Conservation (phyloP, 805 yeast species). For the Candida ipomoeae region DNA sequence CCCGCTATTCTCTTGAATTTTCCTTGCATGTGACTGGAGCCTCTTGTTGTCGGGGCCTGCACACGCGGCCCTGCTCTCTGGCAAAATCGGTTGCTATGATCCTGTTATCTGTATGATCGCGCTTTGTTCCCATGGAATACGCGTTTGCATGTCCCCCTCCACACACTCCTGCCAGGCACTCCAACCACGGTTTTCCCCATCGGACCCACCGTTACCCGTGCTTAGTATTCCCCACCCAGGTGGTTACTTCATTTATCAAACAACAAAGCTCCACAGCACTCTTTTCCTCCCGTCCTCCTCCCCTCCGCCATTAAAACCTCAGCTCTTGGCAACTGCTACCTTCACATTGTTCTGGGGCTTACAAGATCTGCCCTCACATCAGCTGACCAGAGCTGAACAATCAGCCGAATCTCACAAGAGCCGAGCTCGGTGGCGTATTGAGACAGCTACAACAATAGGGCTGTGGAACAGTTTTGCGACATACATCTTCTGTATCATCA, state of each 20-base stretch:
- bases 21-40: background rate
- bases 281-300: too few relatives aligned
- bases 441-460: background rate
- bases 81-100: background rate
- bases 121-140: background rate
- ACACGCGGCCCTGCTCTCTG: background rate
- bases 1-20: too few relatives aligned
- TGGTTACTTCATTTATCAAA: too few relatives aligned
- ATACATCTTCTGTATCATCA: background rate
- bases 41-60: background rate
- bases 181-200: background rate
- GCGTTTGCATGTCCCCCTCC: constrained; percentile 1
- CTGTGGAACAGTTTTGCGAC: background rate
- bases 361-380: background rate
- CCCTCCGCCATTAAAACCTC: background rate
- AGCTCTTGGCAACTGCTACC: background rate
- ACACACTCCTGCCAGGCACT: constrained; percentile 1
- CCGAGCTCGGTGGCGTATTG: background rate
- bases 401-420: background rate
- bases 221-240: too few relatives aligned
- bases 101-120: constrained; percentile 1
- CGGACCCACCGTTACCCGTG: background rate
- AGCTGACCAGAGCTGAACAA: background rate
- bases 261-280: too few relatives aligned
- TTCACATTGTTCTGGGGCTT: background rate